Evolutionary conservation across 2,329 filamentous ascomycete genomes (phyloP).

Genomic region (Fusarium napiforme): DNA sequence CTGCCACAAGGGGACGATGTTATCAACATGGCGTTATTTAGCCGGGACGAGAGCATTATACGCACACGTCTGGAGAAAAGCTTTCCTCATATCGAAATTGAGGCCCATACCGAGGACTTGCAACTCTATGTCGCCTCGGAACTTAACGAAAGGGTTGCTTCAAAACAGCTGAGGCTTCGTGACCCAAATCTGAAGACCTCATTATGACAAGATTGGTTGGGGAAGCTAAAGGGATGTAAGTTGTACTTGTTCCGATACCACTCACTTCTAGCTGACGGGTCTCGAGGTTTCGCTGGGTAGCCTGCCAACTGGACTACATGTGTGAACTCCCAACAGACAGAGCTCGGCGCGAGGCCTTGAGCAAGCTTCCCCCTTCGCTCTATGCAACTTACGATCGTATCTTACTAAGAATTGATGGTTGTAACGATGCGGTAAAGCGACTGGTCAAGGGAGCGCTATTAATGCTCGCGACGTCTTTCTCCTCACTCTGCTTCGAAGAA

Average conservation of each 20-base stretch:
- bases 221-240: not conserved
- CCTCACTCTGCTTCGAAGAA: not conserved
- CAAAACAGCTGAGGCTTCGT: not conserved
- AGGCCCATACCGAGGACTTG: conserved; percentile 20
- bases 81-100: conserved; percentile 9
- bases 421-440: not conserved
- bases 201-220: not conserved
- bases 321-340: not conserved
- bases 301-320: not conserved
- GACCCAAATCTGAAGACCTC: not conserved
- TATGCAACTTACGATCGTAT: not conserved
- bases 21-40: conserved; percentile 10
- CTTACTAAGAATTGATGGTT: not conserved
- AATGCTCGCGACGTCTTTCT: not conserved
- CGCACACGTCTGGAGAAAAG: not conserved
- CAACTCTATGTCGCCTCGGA: conserved; percentile 2
- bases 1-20: not conserved
- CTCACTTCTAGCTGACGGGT: no score
- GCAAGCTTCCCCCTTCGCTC: not conserved
- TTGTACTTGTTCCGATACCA: not conserved
- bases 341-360: not conserved
- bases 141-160: not conserved
- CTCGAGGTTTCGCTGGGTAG: not conserved
- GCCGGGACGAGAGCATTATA: conserved; percentile 12
- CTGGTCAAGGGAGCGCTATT: not conserved